Base-by-base conservation (phyloP, 495 filamentous ascomycete species). In the Annulohypoxylon bovei region DNA sequence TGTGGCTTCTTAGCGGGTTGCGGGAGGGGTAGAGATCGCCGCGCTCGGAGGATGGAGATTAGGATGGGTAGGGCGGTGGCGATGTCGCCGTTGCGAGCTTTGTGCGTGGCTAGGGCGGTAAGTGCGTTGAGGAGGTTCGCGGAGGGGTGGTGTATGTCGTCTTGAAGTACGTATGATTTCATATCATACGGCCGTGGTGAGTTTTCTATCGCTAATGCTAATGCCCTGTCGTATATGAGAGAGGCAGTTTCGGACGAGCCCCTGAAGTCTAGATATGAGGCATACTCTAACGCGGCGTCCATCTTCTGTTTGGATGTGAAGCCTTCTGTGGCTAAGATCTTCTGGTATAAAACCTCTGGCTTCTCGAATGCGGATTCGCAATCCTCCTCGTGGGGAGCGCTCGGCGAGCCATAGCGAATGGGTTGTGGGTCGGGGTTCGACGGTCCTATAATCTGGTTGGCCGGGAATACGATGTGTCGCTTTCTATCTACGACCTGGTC, bases 341-440 rank as follows among this genome's bases (percentile, higher is more conserved):
- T 89, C 77, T 91, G 85, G 73, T 97, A 97, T 69, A 88, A 91
- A 8, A 77, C 82, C 70, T 94, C 88, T 0, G 94, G 90, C 0
- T 74, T 49, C 14, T 89, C 87, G 35, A 85, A 91, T 1, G 88
- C 86, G 1, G 81, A 79, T 68, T 87, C 84, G 74, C 90, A 92
- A 70, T 97, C 80, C 71, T 93, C 87, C 77, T 97, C 92, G 33
- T 77, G 83, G 1, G 91, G 90, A 0, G 88, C 83, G 65, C 82
- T 78, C 63, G 79, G 79, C 61, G 83, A 81, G 6, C 87, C 86
- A 3, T 84, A 80, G 6, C 89, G 89, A 54, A 92, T 80, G 3
- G 92, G 92, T 72, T 87, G 88, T 7, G 94, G 93, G 49, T 88
- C 84, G 6, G 92, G 92, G 76, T 97, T 96, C 8, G 92, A 93